Evolutionary conservation across 176 grass and related monocot species (phyloP).

Genomic region (Oropetium thomaeum): DNA sequence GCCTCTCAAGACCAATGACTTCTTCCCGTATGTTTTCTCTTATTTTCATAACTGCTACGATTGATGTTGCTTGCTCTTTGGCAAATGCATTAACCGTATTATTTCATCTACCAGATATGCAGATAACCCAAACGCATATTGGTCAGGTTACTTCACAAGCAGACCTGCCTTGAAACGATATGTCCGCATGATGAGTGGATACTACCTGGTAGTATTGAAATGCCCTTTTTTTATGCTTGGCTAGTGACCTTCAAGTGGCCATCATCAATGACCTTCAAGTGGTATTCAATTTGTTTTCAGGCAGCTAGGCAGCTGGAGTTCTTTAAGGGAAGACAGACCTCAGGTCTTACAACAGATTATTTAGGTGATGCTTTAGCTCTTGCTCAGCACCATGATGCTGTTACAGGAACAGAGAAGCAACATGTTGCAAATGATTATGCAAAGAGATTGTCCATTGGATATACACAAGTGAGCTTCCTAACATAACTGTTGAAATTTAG

Average conservation of each 20-base stretch:
- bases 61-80: background rate
- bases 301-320: constrained; percentile 90
- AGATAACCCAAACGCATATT: constrained; percentile 89
- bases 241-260: constrained; percentile 11
- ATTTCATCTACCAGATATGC: constrained; percentile 72
- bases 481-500: constrained; percentile 14
- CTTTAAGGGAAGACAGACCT: constrained; percentile 55
- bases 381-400: constrained; percentile 93
- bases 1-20: constrained; percentile 95
- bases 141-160: constrained; percentile 98
- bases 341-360: constrained; percentile 56
- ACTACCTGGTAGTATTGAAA: constrained; percentile 64
- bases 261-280: background rate
- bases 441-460: constrained; percentile 91
- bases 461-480: constrained; percentile 54
- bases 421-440: constrained; percentile 98
- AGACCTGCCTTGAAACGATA: constrained; percentile 88
- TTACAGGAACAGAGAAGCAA: constrained; percentile 97
- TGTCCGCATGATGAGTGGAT: constrained; percentile 81
- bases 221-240: constrained; percentile 1
- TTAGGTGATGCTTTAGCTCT: constrained; percentile 84
- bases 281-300: constrained; percentile 43
- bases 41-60: background rate
- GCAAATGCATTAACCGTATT: constrained; percentile 27
- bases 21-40: constrained; percentile 80